Evolutionary conservation across 2,329 filamentous ascomycete genomes (phyloP).

Genomic region (Penicillium paneum): DNA sequence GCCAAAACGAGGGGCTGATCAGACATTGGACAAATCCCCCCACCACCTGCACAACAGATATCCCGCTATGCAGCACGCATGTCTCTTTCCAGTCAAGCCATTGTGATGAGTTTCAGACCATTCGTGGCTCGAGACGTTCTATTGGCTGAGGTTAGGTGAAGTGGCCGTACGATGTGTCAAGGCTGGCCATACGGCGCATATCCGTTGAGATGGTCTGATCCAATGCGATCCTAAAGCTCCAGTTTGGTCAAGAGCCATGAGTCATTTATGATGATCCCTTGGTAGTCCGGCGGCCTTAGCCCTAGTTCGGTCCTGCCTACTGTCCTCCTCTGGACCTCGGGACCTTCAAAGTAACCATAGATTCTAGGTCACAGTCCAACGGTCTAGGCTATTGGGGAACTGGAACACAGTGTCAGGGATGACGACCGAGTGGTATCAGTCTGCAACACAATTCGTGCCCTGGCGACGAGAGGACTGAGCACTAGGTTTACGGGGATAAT

Average conservation of each 20-base stretch:
- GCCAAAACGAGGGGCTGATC: not conserved
- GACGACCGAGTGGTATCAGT: not conserved
- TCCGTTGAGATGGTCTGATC: constrained; percentile 7
- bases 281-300: not conserved
- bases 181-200: not conserved
- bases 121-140: not conserved
- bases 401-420: not conserved
- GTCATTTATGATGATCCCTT: constrained; percentile 2
- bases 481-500: constrained; percentile 2
- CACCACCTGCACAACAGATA: constrained; percentile 11
- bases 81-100: constrained; percentile 2
- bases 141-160: constrained; percentile 1
- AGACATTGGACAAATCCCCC: not conserved
- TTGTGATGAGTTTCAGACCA: constrained; percentile 8
- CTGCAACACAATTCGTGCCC: constrained; percentile 1
- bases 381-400: not conserved
- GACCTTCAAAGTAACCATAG: not conserved
- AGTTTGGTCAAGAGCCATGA: not conserved
- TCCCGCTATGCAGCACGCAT: not conserved
- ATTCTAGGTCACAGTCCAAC: not conserved
- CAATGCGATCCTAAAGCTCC: not conserved
- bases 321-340: not conserved
- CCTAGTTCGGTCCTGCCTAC: not conserved
- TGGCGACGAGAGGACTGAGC: constrained; percentile 5
- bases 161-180: constrained; percentile 1